Evolutionary conservation across 2,329 filamentous ascomycete genomes (phyloP).

Genomic region (Phyllosticta paracitricarpa): DNA sequence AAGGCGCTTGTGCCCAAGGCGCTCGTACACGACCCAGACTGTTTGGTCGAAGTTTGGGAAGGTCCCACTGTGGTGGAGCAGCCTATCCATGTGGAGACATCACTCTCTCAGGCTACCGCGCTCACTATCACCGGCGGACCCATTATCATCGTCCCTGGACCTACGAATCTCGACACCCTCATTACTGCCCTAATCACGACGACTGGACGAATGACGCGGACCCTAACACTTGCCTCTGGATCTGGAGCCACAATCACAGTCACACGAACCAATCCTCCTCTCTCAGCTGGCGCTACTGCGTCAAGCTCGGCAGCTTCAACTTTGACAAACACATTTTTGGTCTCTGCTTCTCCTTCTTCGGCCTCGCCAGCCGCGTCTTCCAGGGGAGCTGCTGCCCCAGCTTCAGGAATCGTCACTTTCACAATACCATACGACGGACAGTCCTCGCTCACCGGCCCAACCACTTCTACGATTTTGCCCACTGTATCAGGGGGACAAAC

Average conservation of each 20-base stretch:
- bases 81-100: background rate
- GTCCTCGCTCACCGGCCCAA: background rate
- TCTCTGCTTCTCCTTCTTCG: background rate
- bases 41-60: conserved; percentile 1
- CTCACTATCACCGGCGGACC: background rate
- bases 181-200: background rate
- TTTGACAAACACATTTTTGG: background rate
- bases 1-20: background rate
- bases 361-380: background rate
- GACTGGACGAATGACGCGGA: background rate
- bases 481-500: background rate
- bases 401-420: background rate
- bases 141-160: background rate
- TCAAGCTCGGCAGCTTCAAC: background rate
- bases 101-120: background rate
- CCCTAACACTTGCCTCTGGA: background rate
- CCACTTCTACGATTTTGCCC: background rate
- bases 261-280: background rate
- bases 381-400: background rate
- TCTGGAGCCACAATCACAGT: background rate
- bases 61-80: background rate
- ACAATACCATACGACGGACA: background rate
- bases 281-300: background rate
- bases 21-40: background rate
- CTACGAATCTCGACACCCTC: background rate